phyloP scores from a whole-genome alignment of 1,139 yeast genomes.

The Suhomyces terraborum region DNA sequence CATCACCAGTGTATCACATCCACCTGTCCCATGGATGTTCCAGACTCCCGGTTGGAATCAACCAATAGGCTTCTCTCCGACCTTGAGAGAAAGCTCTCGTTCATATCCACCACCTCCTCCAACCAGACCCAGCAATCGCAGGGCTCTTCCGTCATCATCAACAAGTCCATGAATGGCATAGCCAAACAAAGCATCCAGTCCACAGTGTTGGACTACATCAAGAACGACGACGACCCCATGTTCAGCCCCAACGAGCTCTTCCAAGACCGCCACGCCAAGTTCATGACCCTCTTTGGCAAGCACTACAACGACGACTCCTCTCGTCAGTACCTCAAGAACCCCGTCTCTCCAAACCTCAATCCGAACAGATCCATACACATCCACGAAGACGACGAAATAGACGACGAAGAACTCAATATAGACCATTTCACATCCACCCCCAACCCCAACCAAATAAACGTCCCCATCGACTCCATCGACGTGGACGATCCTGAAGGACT shows the following conservation, averaged over 20 bases:
- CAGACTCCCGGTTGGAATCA: slow-evolving; percentile 20
- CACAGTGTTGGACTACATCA: slow-evolving; percentile 35
- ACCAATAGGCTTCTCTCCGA: slow-evolving; percentile 33
- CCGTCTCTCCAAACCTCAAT: slow-evolving; percentile 10
- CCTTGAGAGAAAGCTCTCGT: slow-evolving; percentile 36
- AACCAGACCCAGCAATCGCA: slow-evolving; percentile 29
- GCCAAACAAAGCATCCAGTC: slow-evolving; percentile 36
- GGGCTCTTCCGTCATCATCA: slow-evolving; percentile 35
- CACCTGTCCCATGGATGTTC: slow-evolving; percentile 9
- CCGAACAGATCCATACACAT: slow-evolving; percentile 13
- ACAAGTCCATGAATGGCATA: slow-evolving; percentile 29
- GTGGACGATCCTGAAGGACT: slow-evolving; percentile 14
- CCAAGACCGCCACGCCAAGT: slow-evolving; percentile 37
- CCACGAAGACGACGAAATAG: slow-evolving; percentile 15
- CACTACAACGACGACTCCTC: slow-evolving; percentile 26
- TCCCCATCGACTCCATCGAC: slow-evolving; percentile 11
- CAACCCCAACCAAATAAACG: slow-evolving; percentile 9
- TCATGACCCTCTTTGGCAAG: slow-evolving; percentile 35
- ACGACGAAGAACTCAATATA: slow-evolving; percentile 17
- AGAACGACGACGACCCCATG: slow-evolving; percentile 24
- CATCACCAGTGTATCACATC: slow-evolving; percentile 2
- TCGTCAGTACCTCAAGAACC: slow-evolving; percentile 8
- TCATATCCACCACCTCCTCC: slow-evolving; percentile 29
- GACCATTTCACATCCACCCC: slow-evolving; percentile 12
- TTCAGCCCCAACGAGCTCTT: slow-evolving; percentile 41